phyloP scores from a whole-genome alignment of 768 basidiomycete species.

The Pholiota conissans region DNA sequence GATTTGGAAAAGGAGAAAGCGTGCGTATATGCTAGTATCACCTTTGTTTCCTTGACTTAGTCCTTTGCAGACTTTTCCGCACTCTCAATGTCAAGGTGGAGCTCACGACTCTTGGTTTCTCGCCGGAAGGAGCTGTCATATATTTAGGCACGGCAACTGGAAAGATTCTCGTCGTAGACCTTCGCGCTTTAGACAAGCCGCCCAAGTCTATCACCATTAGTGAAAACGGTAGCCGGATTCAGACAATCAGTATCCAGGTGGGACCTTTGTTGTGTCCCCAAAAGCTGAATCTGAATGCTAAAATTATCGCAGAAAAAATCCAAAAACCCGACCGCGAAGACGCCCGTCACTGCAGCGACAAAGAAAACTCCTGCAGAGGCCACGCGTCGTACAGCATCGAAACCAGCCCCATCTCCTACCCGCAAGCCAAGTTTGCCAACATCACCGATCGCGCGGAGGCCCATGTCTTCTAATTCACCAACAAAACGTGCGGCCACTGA shows the following conservation, averaged over 20 bases:
- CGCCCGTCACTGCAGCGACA: background rate
- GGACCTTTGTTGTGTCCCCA: background rate
- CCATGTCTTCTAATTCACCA: slow-evolving; percentile 14
- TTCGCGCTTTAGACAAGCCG: slow-evolving; percentile 66
- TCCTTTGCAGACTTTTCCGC: slow-evolving; percentile 51
- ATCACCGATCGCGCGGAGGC: slow-evolving; percentile 25
- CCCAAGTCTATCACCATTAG: slow-evolving; percentile 55
- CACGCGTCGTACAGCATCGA: slow-evolving; percentile 17
- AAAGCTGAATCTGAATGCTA: background rate
- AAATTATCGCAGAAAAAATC: slow-evolving; percentile 15
- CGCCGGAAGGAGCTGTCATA: slow-evolving; percentile 65
- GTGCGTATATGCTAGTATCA: slow-evolving; percentile 33
- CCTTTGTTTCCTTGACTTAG: background rate
- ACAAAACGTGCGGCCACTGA: slow-evolving; percentile 7
- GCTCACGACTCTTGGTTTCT: slow-evolving; percentile 65
- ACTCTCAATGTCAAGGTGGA: slow-evolving; percentile 51
- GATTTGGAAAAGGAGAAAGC: slow-evolving; percentile 78
- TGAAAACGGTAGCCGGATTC: slow-evolving; percentile 45
- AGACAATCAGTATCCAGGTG: slow-evolving; percentile 60
- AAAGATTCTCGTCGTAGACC: slow-evolving; percentile 60
- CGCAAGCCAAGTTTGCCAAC: slow-evolving; percentile 10
- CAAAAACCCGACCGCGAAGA: slow-evolving; percentile 14
- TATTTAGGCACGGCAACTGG: slow-evolving; percentile 68
- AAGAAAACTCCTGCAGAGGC: slow-evolving; percentile 15
- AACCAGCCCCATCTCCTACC: slow-evolving; percentile 22